Evolutionary conservation across 2,329 filamentous ascomycete species (phyloP).

Genomic region (Claviceps citrina): DNA sequence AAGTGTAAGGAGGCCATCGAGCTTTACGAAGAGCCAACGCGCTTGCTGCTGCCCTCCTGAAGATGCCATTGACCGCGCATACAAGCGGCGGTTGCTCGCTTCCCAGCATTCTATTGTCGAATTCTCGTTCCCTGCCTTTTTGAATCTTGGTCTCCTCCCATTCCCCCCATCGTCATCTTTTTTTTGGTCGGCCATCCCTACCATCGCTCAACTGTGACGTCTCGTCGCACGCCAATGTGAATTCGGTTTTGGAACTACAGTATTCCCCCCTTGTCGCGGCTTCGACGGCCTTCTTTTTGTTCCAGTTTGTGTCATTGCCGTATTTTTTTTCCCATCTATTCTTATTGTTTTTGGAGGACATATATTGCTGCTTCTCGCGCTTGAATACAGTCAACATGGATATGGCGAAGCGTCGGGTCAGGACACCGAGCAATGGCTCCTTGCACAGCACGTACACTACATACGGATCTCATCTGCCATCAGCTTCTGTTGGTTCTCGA

Average conservation of each 20-base stretch:
- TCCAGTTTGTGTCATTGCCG: constrained; percentile 3
- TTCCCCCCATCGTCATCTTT: constrained; percentile 4
- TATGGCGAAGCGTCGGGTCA: constrained; percentile 13
- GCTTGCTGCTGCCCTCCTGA: constrained; percentile 2
- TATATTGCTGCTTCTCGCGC: background rate
- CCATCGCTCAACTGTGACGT: constrained; percentile 5
- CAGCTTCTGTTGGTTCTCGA: constrained; percentile 7
- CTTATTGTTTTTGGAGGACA: constrained; percentile 2
- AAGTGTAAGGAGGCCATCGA: background rate
- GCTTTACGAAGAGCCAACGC: background rate
- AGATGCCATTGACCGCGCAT: background rate
- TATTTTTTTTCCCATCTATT: constrained; percentile 5
- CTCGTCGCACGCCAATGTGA: constrained; percentile 2
- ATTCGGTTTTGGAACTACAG: constrained; percentile 3
- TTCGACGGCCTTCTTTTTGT: constrained; percentile 7
- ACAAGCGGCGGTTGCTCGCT: constrained; percentile 3
- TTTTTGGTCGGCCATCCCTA: constrained; percentile 8
- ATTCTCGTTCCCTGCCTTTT: background rate
- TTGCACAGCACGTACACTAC: constrained; percentile 19
- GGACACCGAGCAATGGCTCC: constrained; percentile 26
- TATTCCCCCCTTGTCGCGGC: constrained; percentile 4
- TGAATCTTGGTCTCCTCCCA: constrained; percentile 3
- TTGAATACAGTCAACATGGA: constrained; percentile 15
- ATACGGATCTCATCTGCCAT: constrained; percentile 11
- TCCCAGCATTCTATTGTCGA: background rate